These are phyloP conservation scores for Biscutella laevigata DNA, from an alignment of 441 rosid species.

Conservation along the genomic window DNA sequence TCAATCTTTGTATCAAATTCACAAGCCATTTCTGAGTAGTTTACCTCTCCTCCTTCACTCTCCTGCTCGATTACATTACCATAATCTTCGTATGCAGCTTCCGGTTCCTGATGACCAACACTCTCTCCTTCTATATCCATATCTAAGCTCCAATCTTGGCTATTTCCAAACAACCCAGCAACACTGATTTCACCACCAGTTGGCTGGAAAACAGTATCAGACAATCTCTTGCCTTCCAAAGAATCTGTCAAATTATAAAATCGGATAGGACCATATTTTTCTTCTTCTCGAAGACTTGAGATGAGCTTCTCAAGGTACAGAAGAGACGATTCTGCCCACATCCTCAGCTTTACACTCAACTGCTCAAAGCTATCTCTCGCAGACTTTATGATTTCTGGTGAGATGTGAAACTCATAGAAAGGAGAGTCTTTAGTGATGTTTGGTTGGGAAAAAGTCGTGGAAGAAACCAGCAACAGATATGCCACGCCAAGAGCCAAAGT, in stretches of 20 bases:
- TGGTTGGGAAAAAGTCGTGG: conserved; percentile 28
- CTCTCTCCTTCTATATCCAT: conserved; percentile 21
- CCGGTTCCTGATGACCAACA: conserved; percentile 9
- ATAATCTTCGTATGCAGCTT: conserved; percentile 21
- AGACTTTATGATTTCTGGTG: conserved; percentile 31
- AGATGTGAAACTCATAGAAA: conserved; percentile 31
- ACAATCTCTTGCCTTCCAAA: conserved; percentile 29
- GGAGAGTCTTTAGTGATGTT: conserved; percentile 25
- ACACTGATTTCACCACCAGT: conserved; percentile 21
- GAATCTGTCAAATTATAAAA: conserved; percentile 49
- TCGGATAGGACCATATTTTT: conserved; percentile 26
- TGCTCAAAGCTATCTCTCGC: conserved; percentile 30
- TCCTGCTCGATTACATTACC: conserved; percentile 17
- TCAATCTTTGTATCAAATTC: background rate
- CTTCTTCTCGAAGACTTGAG: conserved; percentile 30
- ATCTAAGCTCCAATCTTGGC: conserved; percentile 20
- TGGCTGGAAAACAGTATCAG: conserved; percentile 22
- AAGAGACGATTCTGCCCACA: conserved; percentile 32
- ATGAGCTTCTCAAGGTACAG: conserved; percentile 32
- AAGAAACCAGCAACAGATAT: conserved; percentile 28
- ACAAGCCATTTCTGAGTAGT: conserved; percentile 7
- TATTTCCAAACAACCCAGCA: conserved; percentile 14
- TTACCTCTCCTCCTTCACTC: conserved; percentile 7
- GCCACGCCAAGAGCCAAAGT: conserved; percentile 33
- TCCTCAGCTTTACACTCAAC: conserved; percentile 34